Percentiles rank a stretch among this genome's conserved stretches.
Evolutionary conservation across 306 rosid species (phyloP).

Genomic region (Vachellia collinsii): DNA sequence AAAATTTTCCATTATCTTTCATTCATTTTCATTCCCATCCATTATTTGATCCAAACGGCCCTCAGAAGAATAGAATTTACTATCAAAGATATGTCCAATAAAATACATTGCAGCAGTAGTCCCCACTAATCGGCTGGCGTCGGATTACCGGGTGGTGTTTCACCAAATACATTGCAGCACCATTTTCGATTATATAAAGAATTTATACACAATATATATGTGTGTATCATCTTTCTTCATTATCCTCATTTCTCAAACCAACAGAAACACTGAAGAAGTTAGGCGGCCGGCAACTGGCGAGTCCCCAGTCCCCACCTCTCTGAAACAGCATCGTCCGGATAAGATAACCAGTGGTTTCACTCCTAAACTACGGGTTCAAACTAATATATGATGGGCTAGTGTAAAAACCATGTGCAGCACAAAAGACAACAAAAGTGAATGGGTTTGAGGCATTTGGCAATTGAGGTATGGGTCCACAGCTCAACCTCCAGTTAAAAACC

Average conservation of each 20-base stretch:
- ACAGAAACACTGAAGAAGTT: neutral
- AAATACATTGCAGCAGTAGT: neutral
- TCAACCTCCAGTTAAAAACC: conserved; percentile 6
- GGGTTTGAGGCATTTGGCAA: neutral
- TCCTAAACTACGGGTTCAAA: conserved; percentile 46
- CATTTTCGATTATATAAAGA: neutral
- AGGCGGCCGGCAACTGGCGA: neutral
- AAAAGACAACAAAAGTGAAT: neutral
- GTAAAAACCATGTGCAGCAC: conserved; percentile 35
- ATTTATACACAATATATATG: neutral
- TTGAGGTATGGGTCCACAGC: neutral
- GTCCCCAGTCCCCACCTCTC: conserved; percentile 1
- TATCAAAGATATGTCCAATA: too few species aligned
- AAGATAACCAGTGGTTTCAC: conserved; percentile 30
- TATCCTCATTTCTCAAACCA: neutral
- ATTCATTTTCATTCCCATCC: too few species aligned
- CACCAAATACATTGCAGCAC: neutral
- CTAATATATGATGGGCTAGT: conserved; percentile 11
- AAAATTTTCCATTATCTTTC: too few species aligned
- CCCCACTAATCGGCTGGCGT: too few species aligned
- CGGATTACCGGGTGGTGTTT: too few species aligned
- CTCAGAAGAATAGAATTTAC: too few species aligned
- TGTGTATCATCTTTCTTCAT: neutral
- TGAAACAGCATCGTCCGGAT: neutral
- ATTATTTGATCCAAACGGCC: too few species aligned